Conservation (phyloP, 306 rosid genomes). For the Sicyos edulis region DNA sequence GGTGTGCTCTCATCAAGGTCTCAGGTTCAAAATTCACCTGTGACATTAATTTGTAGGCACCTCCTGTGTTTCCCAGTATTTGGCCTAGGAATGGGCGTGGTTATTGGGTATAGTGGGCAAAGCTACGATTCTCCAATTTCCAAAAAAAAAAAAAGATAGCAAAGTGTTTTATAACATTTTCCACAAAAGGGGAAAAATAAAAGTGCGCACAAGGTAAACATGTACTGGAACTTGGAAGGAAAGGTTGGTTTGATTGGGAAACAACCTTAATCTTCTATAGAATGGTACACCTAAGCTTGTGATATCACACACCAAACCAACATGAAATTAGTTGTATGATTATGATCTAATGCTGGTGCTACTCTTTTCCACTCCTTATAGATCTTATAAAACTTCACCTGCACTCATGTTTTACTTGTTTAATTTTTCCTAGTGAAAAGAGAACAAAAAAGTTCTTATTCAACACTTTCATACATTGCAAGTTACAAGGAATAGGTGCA, state of each 20-base stretch:
- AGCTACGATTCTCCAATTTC: no score
- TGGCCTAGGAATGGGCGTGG: no score
- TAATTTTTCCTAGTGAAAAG: neutral
- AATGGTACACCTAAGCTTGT: neutral
- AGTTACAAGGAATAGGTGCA: neutral
- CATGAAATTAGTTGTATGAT: neutral
- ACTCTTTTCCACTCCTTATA: neutral
- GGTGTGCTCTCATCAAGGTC: no score
- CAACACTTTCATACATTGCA: neutral
- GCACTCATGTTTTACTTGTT: neutral
- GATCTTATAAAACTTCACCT: neutral
- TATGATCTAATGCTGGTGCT: neutral
- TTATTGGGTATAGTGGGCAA: no score
- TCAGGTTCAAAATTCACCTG: no score
- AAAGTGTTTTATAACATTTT: neutral
- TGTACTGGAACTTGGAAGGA: neutral
- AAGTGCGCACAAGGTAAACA: neutral
- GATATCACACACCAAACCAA: neutral
- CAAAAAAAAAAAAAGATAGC: no score
- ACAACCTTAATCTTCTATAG: neutral
- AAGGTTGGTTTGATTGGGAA: neutral
- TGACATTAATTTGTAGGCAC: no score
- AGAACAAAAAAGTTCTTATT: neutral
- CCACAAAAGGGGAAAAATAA: neutral
- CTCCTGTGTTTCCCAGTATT: no score